phyloP scores from a whole-genome alignment of 129 eudicot species.

The Chrysanthemum makinoi region DNA sequence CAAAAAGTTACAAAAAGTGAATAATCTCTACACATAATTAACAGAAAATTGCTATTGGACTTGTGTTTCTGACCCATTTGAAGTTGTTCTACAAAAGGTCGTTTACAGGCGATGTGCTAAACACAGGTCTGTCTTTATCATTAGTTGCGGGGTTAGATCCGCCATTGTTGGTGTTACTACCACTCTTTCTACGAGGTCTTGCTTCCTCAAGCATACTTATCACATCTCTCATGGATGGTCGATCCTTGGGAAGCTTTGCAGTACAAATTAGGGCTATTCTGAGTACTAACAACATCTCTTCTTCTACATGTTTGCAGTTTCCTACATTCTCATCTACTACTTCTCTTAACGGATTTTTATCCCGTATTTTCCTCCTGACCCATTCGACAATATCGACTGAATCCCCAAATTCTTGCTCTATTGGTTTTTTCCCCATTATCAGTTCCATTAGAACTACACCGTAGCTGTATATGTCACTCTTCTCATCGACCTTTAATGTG shows the following conservation, averaged over 20 bases:
- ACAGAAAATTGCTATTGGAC: constrained; percentile 8
- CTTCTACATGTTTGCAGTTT: constrained; percentile 69
- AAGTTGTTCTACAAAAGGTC: constrained; percentile 35
- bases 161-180: constrained; percentile 43
- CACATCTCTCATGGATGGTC: constrained; percentile 95
- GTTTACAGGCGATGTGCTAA: constrained; percentile 68
- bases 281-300: constrained; percentile 86
- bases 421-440: constrained; percentile 63
- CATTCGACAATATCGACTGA: constrained; percentile 71
- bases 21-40: constrained; percentile 29
- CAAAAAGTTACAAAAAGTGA: constrained; percentile 25
- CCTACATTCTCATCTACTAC: constrained; percentile 66
- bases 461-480: constrained; percentile 84
- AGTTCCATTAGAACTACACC: constrained; percentile 91
- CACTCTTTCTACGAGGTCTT: constrained; percentile 78
- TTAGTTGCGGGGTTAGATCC: constrained; percentile 19
- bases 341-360: constrained; percentile 54
- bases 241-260: constrained; percentile 73
- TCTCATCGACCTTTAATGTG: constrained; percentile 86
- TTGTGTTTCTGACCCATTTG: constrained; percentile 14
- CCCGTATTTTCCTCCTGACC: constrained; percentile 55
- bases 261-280: constrained; percentile 84
- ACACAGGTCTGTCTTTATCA: constrained; percentile 59
- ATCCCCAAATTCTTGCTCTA: constrained; percentile 71
- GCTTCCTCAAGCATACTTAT: constrained; percentile 94